phyloP scores from a whole-genome alignment of 306 rosid species.

The Casuarina cunninghamiana region DNA sequence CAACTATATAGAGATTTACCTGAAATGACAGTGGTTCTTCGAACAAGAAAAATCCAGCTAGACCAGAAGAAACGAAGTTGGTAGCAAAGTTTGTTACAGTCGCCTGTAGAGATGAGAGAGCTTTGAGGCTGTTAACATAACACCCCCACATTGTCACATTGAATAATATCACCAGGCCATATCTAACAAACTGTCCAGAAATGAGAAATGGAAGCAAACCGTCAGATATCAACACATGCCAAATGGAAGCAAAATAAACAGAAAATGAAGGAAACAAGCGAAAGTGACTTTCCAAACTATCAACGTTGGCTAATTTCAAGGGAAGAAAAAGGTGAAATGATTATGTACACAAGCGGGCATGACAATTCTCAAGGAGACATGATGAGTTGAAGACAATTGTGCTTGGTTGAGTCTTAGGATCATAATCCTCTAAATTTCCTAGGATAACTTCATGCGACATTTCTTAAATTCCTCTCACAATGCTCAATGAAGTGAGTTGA shows the following conservation, averaged over 20 bases:
- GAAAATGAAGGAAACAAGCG: neutral
- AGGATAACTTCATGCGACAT: too few relatives aligned
- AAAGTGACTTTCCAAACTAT: neutral
- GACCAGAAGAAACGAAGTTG: conserved; percentile 82
- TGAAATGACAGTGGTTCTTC: conserved; percentile 61
- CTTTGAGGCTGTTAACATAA: conserved; percentile 82
- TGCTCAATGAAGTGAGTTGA: too few relatives aligned
- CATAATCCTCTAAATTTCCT: too few relatives aligned
- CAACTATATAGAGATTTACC: conserved; percentile 37
- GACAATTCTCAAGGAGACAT: too few relatives aligned
- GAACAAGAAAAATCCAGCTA: conserved; percentile 74
- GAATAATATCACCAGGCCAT: conserved; percentile 55
- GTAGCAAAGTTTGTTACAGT: conserved; percentile 87
- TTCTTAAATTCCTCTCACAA: too few relatives aligned
- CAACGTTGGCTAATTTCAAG: neutral
- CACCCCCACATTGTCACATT: conserved; percentile 86
- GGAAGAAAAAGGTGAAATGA: too few relatives aligned
- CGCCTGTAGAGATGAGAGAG: conserved; percentile 84
- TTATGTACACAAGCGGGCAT: too few relatives aligned
- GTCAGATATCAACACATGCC: neutral
- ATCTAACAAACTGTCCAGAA: conserved; percentile 55
- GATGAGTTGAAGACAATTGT: too few relatives aligned
- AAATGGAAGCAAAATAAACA: neutral
- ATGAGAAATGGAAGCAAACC: neutral
- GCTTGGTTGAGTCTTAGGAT: too few relatives aligned